Evolutionary conservation across 116 monocot genomes (phyloP), one percentile per base, ranked within the genome.

Genomic region (Phalaenopsis hybrid): DNA sequence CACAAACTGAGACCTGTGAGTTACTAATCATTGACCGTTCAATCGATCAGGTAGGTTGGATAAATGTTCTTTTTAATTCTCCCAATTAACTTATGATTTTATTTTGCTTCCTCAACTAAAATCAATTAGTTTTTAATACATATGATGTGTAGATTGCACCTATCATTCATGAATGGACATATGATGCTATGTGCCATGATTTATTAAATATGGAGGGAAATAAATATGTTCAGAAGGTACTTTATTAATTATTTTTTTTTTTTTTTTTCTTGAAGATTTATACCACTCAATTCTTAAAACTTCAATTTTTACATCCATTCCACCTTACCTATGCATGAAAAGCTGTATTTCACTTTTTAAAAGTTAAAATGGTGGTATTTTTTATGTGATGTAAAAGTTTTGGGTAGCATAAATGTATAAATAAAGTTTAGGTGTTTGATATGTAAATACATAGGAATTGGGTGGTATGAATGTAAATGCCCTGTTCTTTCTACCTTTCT

Each of bases 121-220:
- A 11, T 76, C 6, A 5, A 55, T 23, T 48, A 58, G 3, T 65
- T 9, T 57, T 31, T 85, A 41, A 74, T 17, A 6, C 18, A 79
- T 25, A 79, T 44, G 45, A 44, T 48, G 34, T 82, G 18, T n/a
- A 96, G 94, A 92, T 96, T 77, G 92, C 96, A 48, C 94, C 96
- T 44, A 44, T 96, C 45, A 96, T 96, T 61, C 96, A 96, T 86
- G 96, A 96, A 79, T 96, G 96, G 96, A 92, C 94, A 10, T 96
- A 96, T 88, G 96, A 94, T 86, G 96, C 96, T 31, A 96, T 96
- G 90, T 96, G 96, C 81, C 92, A 89, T 91, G 96, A 96, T 88
- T 86, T 96, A 69, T 81, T 96, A 48, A 87, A 86, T 75, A 87
- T 96, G 89, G 96, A 90, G 51, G 96, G 94, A 31, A 96, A 94